These are phyloP conservation scores for Immersiella caudata DNA, from an alignment of 495 filamentous ascomycete species.

Conservation along the genomic window DNA sequence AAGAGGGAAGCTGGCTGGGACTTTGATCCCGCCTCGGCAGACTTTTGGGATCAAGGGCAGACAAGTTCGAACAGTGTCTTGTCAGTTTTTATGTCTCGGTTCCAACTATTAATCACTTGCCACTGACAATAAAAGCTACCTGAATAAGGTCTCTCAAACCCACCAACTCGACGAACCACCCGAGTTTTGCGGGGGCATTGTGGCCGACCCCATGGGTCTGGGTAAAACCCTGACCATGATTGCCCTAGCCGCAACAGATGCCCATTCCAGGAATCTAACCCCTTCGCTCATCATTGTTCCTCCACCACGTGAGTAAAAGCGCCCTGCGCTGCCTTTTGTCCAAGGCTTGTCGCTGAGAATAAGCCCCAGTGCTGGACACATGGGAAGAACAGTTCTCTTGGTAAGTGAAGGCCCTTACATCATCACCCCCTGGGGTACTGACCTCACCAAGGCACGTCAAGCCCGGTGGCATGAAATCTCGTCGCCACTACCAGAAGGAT, in stretches of 20 bases:
- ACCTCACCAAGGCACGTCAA: conserved; percentile 15
- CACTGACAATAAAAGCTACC: no score
- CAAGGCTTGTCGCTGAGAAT: no score
- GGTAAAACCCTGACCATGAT: conserved; percentile 49
- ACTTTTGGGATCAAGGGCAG: conserved; percentile 12
- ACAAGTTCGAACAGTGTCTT: conserved; percentile 38
- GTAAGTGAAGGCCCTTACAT: conserved; percentile 9
- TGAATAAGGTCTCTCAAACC: conserved; percentile 28
- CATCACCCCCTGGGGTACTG: background rate
- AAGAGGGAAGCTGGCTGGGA: conserved; percentile 43
- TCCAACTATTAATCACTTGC: no score
- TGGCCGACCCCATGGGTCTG: conserved; percentile 49
- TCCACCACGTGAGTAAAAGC: conserved; percentile 34
- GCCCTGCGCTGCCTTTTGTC: no score
- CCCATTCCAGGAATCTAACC: no score
- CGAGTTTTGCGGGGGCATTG: conserved; percentile 42
- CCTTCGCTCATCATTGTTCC: conserved; percentile 26
- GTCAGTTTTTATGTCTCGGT: no score
- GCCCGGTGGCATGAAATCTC: conserved; percentile 15
- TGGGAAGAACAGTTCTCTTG: conserved; percentile 42
- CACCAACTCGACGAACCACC: conserved; percentile 29
- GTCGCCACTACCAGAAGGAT: no score
- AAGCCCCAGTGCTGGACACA: conserved; percentile 39
- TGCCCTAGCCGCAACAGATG: conserved; percentile 36
- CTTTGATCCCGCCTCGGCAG: no score